phyloP scores from a whole-genome alignment of 257 asterid species.

The Solanum megistacrolobum region DNA sequence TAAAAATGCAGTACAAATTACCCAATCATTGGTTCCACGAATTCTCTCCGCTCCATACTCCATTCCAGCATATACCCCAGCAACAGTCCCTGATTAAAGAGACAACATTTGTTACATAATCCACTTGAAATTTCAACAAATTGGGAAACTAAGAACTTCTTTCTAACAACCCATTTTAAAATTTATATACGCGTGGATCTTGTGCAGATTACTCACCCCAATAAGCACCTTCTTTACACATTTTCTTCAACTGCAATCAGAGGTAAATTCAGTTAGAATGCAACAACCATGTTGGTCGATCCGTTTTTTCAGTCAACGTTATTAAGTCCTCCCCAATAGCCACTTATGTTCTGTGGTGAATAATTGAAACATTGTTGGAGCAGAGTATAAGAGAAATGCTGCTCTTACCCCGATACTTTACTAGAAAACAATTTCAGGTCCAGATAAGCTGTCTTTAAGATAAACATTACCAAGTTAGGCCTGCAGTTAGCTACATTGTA shows the following conservation, averaged over 20 bases:
- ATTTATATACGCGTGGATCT: background rate
- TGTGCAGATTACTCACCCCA: conserved; percentile 60
- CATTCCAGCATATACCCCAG: conserved; percentile 71
- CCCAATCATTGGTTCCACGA: conserved; percentile 87
- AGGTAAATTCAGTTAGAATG: conserved; percentile 7
- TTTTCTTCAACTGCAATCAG: conserved; percentile 64
- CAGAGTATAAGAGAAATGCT: background rate
- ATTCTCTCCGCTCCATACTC: conserved; percentile 57
- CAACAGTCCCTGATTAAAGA: conserved; percentile 52
- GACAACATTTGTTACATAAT: background rate
- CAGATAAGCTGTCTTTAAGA: background rate
- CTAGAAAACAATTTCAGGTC: background rate
- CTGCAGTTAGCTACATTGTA: background rate
- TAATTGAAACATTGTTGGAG: background rate
- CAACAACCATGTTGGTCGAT: background rate
- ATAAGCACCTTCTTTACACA: conserved; percentile 90
- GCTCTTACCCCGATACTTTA: background rate
- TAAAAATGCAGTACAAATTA: conserved; percentile 14
- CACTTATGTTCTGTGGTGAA: background rate
- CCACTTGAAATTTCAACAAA: background rate
- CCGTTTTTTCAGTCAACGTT: background rate
- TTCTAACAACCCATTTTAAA: background rate
- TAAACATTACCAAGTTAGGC: background rate
- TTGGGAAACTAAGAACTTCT: background rate
- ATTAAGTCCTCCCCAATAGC: background rate